Conservation (phyloP, 2,329 filamentous ascomycete genomes). For the Camillea tinctor region DNA sequence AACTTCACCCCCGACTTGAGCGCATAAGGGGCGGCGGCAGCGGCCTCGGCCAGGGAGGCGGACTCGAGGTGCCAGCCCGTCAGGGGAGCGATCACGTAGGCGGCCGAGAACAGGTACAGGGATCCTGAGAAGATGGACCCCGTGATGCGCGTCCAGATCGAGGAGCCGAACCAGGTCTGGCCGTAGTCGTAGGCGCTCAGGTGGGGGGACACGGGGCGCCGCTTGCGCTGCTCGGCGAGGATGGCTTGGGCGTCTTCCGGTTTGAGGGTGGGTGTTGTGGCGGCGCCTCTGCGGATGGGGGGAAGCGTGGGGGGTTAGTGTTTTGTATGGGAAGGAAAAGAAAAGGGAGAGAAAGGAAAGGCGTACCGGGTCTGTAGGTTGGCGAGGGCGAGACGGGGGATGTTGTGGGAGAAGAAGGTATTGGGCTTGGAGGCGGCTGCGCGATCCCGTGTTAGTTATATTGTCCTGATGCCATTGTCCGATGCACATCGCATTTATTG, state of each 20-base stretch:
- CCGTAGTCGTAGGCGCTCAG: conserved; percentile 81
- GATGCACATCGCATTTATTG: no score
- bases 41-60: conserved; percentile 58
- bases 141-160: conserved; percentile 78
- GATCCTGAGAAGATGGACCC: conserved; percentile 68
- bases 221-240: conserved; percentile 76
- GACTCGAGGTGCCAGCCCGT: conserved; percentile 64
- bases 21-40: conserved; percentile 57
- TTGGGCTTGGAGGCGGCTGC: conserved; percentile 44
- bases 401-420: conserved; percentile 47
- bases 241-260: conserved; percentile 57
- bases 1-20: conserved; percentile 59
- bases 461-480: not conserved
- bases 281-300: conserved; percentile 41
- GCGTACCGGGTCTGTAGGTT: conserved; percentile 48
- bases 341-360: conserved; percentile 1
- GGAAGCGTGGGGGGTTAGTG: conserved; percentile 1
- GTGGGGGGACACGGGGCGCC: conserved; percentile 82
- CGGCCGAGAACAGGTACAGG: conserved; percentile 76
- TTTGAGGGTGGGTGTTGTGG: conserved; percentile 58
- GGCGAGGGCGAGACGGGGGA: conserved; percentile 46
- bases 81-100: conserved; percentile 78
- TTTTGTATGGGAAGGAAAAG: not conserved
- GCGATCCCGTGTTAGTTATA: conserved; percentile 18
- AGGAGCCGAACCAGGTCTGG: conserved; percentile 79